A percentile compares a stretch with the other conserved stretches of the same genome.
Conservation (phyloP, 1,139 yeast species). For the Pichia cactophila region DNA sequence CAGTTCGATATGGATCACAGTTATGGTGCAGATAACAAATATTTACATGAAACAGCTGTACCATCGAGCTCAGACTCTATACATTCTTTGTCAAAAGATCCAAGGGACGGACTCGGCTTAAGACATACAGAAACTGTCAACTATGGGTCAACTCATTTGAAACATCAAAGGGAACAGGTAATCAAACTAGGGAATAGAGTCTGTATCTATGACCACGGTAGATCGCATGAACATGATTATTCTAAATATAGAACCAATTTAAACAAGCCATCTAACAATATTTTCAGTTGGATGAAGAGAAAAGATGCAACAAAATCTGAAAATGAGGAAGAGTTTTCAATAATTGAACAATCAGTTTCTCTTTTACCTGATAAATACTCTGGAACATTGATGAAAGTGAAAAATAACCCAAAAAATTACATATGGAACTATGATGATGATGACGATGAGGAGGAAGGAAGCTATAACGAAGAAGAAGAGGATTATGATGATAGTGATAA, state of each 20-base stretch:
- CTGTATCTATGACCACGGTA: slow-evolving; percentile 28
- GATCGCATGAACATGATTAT: slow-evolving; percentile 31
- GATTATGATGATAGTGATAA: slow-evolving; percentile 17
- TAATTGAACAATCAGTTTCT: slow-evolving; percentile 31
- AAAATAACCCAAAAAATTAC: slow-evolving; percentile 31
- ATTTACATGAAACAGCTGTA: background rate
- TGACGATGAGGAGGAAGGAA: slow-evolving; percentile 28
- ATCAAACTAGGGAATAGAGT: slow-evolving; percentile 24
- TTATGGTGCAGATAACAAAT: background rate
- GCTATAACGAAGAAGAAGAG: slow-evolving; percentile 18
- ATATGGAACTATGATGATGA: slow-evolving; percentile 32
- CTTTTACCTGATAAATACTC: slow-evolving; percentile 32
- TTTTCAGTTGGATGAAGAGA: slow-evolving; percentile 28
- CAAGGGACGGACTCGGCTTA: slow-evolving; percentile 8
- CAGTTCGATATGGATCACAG: background rate
- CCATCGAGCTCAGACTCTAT: background rate
- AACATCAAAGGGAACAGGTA: slow-evolving; percentile 26
- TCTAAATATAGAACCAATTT: slow-evolving; percentile 29
- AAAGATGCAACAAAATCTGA: slow-evolving; percentile 21
- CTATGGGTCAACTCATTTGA: slow-evolving; percentile 67
- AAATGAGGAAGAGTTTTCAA: slow-evolving; percentile 21
- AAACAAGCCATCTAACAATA: slow-evolving; percentile 22
- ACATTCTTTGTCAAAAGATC: background rate
- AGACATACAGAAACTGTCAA: slow-evolving; percentile 38
- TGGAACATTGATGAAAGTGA: slow-evolving; percentile 28